Evolutionary conservation across 176 grass and related monocot genomes (phyloP).

Genomic region (Elymus sibiricus): DNA sequence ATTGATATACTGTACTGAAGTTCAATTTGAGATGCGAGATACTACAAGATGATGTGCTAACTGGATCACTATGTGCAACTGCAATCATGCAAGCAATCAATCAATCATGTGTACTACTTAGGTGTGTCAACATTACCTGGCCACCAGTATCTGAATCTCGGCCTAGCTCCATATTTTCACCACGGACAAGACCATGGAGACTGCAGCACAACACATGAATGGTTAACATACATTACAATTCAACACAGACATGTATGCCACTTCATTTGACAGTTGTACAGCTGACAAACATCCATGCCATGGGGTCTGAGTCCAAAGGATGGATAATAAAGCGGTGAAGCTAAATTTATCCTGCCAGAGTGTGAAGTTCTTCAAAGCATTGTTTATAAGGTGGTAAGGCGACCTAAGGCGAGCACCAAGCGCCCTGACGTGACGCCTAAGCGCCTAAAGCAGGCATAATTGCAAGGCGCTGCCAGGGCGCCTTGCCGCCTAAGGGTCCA

Average conservation of each 20-base stretch:
- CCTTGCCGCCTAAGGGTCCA: too few species aligned
- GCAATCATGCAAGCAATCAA: neutral
- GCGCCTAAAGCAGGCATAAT: too few species aligned
- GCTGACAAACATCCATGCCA: neutral
- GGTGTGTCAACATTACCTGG: constrained; percentile 47
- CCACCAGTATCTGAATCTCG: constrained; percentile 85
- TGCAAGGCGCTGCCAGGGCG: too few species aligned
- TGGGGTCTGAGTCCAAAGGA: neutral
- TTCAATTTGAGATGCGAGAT: constrained; percentile 6
- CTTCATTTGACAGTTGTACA: neutral
- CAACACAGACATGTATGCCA: neutral
- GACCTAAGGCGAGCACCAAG: too few species aligned
- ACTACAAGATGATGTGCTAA: neutral
- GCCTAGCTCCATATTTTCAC: constrained; percentile 86
- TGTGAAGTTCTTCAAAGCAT: neutral
- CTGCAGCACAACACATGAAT: constrained; percentile 32
- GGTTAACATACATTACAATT: constrained; percentile 2
- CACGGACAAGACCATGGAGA: constrained; percentile 75
- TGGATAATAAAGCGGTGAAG: neutral
- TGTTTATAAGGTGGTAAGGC: too few species aligned
- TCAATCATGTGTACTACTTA: neutral
- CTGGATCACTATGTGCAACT: neutral
- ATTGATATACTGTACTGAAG: neutral
- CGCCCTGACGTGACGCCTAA: too few species aligned
- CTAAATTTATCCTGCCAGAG: neutral